Evolutionary conservation across 495 filamentous ascomycete genomes (phyloP), one percentile per base, ranked within the genome.

Genomic region (Pyronema omphalodes): DNA sequence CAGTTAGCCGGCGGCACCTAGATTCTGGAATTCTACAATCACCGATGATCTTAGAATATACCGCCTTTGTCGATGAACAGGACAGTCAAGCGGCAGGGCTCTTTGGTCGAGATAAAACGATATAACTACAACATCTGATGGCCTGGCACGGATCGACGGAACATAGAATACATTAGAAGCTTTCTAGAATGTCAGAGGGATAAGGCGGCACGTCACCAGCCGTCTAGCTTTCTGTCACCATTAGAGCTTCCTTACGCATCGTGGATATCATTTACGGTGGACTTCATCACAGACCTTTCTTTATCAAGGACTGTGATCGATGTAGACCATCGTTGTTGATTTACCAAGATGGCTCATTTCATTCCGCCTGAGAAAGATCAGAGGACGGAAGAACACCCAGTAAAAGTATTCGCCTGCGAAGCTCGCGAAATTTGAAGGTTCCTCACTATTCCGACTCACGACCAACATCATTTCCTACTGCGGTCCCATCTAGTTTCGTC

Each of bases 301-400:
- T 33, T 45, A 11, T 55, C 44, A 1, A 39, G 9, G 56, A 48
- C 1, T 3, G 37, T 11, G 44, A 54, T 0, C 47, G 1, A 29
- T 58, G 12, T 53, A 43, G 35, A 44, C 51, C 1, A 33, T 58
- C 0, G 52, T 58, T 0, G 48, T 56, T 15, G 53, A 0, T 59
- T 61, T 12, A 56, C 48, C 0, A 61, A 61, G 15, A 58, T 58
- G 57, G 57, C 45, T 0, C 59, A 58, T 15, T 56, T 61, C 9
- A 50, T 3, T 3, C 41, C 11, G 7, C 52, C 1, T 51, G 40
- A 15, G 36, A 56, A 37, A 36, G 12, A 35, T 11, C 5, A 0
- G 7, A 7, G 14, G 7, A 40, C 14, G 0, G 53, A 7, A 1
- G 12, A n/a, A 0, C 37, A 56, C 0, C 47, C 52, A 1, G 29